Percentiles rank a stretch among this genome's conserved stretches.
phyloP scores from a whole-genome alignment of 1,284 basidiomycete genomes.

The Pseudozyma thailandica region DNA sequence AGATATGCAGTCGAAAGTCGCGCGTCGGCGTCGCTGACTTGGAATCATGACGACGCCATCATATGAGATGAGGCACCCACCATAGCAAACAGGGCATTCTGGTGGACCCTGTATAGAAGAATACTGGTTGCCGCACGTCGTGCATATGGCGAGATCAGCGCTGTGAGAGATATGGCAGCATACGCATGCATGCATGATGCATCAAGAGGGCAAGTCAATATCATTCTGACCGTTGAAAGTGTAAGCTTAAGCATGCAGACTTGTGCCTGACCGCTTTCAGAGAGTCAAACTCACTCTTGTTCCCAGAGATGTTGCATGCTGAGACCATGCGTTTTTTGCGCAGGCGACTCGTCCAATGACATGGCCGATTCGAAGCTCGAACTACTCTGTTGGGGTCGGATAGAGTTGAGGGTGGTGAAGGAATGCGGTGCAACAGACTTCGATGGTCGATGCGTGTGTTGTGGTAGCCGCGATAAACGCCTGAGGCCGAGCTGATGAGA shows the following conservation, averaged over 20 bases:
- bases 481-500: too few species aligned
- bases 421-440: too few species aligned
- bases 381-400: too few species aligned
- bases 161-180: slow-evolving; percentile 2
- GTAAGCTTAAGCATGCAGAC: background rate
- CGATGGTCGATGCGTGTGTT: too few species aligned
- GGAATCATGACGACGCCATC: background rate
- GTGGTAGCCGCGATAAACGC: too few species aligned
- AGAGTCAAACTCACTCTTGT: slow-evolving; percentile 23
- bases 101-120: slow-evolving; percentile 17
- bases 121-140: slow-evolving; percentile 33
- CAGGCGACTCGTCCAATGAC: background rate
- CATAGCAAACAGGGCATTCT: slow-evolving; percentile 39
- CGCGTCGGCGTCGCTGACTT: background rate
- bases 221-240: too few species aligned
- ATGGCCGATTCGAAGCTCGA: background rate
- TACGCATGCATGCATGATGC: background rate
- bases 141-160: slow-evolving; percentile 41
- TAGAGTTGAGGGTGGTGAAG: too few species aligned
- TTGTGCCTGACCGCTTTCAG: background rate
- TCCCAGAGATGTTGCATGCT: slow-evolving; percentile 24
- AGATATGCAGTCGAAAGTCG: background rate
- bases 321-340: background rate
- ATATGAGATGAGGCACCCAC: slow-evolving; percentile 13
- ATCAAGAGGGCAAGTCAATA: background rate